Evolutionary conservation across 495 filamentous ascomycete genomes (phyloP), one percentile per base, ranked within the genome.

Genomic region (Aspergillus mulundensis): DNA sequence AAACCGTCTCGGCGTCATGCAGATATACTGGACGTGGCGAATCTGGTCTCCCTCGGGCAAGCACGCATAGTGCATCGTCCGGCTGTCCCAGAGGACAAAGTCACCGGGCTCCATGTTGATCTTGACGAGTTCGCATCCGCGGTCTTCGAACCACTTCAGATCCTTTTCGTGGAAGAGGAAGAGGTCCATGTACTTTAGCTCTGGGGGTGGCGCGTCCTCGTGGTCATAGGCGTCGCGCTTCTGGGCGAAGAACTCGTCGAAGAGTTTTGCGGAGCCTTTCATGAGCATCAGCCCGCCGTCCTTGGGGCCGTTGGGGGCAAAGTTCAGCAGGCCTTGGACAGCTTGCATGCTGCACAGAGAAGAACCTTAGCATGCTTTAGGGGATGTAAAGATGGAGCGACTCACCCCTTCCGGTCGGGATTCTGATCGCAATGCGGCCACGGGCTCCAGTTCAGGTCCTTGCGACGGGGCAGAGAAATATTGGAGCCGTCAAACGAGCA

Each of bases 391-490:
- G 28, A 30, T 10, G 4, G 28, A 5, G 28, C 28, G 38, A 39
- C 36, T 39, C 56, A 36, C 32, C 73, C 73, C 47, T 71, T 71
- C 0, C 67, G 64, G 24, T 66, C 48, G 12, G 65, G 71, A 53
- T 67, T 68, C 57, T 76, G 73, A 47, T 76, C 73, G 45, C 64
- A 68, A 42, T 74, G 73, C 8, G 71, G 73, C 71, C 73, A 74
- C 7, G 68, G 66, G 24, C 53, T 69, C 57, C 65, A 62, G 23
- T 58, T 60, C 25, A 69, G 48, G 43, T 63, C 66, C 55, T 64
- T 71, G 18, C 66, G 65, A 11, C 56, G 58, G 1, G 67, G 70
- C 18, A 74, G 45, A 4, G 68, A 67, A 34, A 70, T 59, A 24
- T 75, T 75, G 51, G 75, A 47, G 0, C 66, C 72, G 32, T 76